Conservation (phyloP, 2,329 filamentous ascomycete genomes). For the Blastomyces emzantsi region DNA sequence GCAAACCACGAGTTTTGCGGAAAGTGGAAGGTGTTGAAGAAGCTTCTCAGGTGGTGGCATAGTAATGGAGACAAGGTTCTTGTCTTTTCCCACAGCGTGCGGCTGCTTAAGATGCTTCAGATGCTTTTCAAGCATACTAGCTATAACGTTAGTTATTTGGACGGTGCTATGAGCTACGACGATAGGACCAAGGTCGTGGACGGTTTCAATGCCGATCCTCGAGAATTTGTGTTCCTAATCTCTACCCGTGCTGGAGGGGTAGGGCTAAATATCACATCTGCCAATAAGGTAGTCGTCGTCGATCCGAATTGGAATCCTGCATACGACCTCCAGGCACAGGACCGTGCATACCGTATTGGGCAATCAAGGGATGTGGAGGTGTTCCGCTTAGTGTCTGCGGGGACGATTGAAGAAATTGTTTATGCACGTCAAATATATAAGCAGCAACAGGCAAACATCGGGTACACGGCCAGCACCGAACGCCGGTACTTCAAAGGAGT, state of each 20-base stretch:
- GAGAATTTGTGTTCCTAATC: conserved; percentile 90
- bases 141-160: conserved; percentile 86
- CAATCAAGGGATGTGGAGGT: conserved; percentile 91
- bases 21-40: conserved; percentile 89
- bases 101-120: conserved; percentile 72
- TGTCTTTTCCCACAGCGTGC: conserved; percentile 88
- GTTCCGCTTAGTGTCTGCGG: conserved; percentile 79
- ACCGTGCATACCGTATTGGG: conserved; percentile 91
- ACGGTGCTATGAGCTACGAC: conserved; percentile 73
- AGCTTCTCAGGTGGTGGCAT: conserved; percentile 83
- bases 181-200: conserved; percentile 76
- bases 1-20: conserved; percentile 88
- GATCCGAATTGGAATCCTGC: conserved; percentile 98
- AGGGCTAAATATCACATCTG: conserved; percentile 91
- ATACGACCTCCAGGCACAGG: conserved; percentile 91
- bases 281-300: conserved; percentile 95
- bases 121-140: conserved; percentile 78
- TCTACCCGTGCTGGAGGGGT: conserved; percentile 89
- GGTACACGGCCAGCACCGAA: conserved; percentile 85
- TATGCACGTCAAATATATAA: conserved; percentile 98
- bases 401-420: conserved; percentile 94
- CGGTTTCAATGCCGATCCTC: conserved; percentile 80
- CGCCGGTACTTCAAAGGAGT: conserved; percentile 93
- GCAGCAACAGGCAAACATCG: conserved; percentile 96
- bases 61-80: conserved; percentile 85